phyloP scores from a whole-genome alignment of 192 early-diverging fungal species.

The Martensiomyces pterosporus region DNA sequence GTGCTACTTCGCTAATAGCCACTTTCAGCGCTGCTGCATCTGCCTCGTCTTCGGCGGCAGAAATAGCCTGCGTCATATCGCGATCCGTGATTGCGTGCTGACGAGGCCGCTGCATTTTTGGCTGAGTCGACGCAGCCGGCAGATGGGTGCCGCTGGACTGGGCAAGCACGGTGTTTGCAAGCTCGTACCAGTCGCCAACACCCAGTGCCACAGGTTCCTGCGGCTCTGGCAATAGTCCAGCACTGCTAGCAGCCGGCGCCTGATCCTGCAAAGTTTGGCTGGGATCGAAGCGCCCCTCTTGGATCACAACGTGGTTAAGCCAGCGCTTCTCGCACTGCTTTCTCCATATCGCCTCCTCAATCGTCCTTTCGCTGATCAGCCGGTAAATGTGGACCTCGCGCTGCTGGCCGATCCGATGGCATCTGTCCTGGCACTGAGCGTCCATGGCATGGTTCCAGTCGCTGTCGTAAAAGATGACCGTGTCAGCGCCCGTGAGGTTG shows the following conservation, averaged over 20 bases:
- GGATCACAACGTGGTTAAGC: conserved; percentile 77
- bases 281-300: conserved; percentile 71
- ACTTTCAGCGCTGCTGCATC: conserved; percentile 27
- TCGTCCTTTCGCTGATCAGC: conserved; percentile 65
- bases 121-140: too few species aligned
- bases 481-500: conserved; percentile 93
- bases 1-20: conserved; percentile 32
- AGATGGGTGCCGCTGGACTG: conserved; percentile 3
- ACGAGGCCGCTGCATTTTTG: not conserved
- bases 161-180: conserved; percentile 25
- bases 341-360: conserved; percentile 74
- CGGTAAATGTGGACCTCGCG: conserved; percentile 76
- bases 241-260: too few species aligned
- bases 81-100: conserved; percentile 14
- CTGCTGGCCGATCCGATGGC: conserved; percentile 92
- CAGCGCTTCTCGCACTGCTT: conserved; percentile 77
- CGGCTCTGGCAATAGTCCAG: too few species aligned
- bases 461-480: conserved; percentile 91
- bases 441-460: conserved; percentile 97
- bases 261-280: conserved; percentile 16
- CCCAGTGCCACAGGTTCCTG: conserved; percentile 12
- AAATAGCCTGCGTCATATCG: conserved; percentile 9
- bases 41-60: conserved; percentile 32
- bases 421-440: conserved; percentile 92
- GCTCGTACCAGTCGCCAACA: conserved; percentile 41